phyloP scores from a whole-genome alignment of 148 eudicot species.

The Rhododendron griersonianum region DNA sequence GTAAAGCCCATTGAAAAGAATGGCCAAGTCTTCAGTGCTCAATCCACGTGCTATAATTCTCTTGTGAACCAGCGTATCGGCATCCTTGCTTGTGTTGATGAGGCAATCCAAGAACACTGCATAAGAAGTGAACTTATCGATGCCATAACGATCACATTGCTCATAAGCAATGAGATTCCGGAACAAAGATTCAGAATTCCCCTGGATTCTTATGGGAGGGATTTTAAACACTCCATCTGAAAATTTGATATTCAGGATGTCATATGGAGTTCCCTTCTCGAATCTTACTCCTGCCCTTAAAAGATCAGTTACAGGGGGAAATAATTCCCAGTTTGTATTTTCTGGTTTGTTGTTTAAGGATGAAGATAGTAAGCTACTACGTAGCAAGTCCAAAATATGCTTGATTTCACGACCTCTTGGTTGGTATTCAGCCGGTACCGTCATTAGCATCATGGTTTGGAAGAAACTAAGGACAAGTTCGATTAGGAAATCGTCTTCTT shows the following conservation, averaged over 20 bases:
- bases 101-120: slow-evolving; percentile 5
- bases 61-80: background rate
- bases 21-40: background rate
- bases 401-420: background rate
- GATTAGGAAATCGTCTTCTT: background rate
- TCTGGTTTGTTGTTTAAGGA: background rate
- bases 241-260: background rate
- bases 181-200: background rate
- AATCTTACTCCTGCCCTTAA: background rate
- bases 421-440: background rate
- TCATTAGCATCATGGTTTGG: slow-evolving; percentile 1
- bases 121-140: background rate
- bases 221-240: background rate
- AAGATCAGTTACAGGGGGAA: background rate
- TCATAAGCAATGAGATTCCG: background rate
- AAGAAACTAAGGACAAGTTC: background rate
- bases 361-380: background rate
- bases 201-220: background rate
- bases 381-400: background rate
- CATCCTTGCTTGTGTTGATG: background rate
- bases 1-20: background rate
- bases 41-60: background rate
- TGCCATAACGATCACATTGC: background rate
- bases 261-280: background rate
- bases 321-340: background rate